Conservation (phyloP, 2,329 filamentous ascomycete species). For the Aspergillus tubingensis region DNA sequence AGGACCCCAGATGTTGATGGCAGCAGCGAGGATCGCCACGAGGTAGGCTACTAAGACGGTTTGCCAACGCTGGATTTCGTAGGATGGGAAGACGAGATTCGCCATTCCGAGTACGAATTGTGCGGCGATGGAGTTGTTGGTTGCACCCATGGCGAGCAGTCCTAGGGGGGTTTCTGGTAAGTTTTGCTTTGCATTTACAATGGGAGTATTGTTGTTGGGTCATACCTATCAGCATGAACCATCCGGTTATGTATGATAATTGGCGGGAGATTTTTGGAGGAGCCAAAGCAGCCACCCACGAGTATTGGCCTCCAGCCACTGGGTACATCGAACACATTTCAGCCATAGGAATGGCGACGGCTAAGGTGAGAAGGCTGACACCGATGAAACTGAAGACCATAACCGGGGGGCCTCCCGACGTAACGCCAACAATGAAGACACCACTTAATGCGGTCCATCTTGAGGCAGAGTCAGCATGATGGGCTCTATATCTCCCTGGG, state of each 20-base stretch:
- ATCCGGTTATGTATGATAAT: slow-evolving; percentile 50
- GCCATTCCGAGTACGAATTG: slow-evolving; percentile 59
- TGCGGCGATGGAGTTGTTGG: slow-evolving; percentile 55
- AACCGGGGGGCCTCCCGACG: slow-evolving; percentile 58
- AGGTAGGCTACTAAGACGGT: slow-evolving; percentile 55
- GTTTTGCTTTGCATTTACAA: neutral
- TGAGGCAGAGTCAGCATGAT: neutral
- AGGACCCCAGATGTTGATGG: slow-evolving; percentile 52
- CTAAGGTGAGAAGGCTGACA: slow-evolving; percentile 53
- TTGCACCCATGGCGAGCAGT: slow-evolving; percentile 51
- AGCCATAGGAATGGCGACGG: slow-evolving; percentile 60
- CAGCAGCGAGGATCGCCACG: slow-evolving; percentile 47
- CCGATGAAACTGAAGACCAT: slow-evolving; percentile 62
- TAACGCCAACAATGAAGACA: slow-evolving; percentile 58
- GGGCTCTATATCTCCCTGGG: neutral
- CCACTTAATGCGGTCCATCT: slow-evolving; percentile 60
- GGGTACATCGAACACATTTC: slow-evolving; percentile 61
- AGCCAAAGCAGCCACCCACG: slow-evolving; percentile 59
- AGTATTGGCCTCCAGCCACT: slow-evolving; percentile 59
- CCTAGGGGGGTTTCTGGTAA: neutral
- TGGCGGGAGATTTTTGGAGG: slow-evolving; percentile 50
- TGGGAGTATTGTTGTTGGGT: neutral
- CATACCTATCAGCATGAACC: slow-evolving; percentile 53
- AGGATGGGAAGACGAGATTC: slow-evolving; percentile 53
- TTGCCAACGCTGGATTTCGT: slow-evolving; percentile 58